A percentile compares a stretch with the other conserved stretches of the same genome.
Conservation (phyloP, 106 monocot genomes). For the Agapanthus africanus region DNA sequence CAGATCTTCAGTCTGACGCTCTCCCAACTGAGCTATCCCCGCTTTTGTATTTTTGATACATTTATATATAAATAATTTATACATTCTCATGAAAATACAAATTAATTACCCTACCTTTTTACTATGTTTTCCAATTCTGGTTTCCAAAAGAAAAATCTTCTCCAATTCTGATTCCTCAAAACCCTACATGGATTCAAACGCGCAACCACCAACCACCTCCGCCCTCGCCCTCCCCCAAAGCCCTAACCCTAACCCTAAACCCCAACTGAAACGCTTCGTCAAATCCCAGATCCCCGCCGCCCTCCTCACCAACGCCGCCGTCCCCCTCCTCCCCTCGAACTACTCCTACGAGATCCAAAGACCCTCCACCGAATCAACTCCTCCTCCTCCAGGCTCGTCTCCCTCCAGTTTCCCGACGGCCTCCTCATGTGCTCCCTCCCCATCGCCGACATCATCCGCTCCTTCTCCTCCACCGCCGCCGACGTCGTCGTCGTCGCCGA, state of each 20-base stretch:
- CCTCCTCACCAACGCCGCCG: conserved; percentile 69
- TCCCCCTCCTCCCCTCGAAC: conserved; percentile 72
- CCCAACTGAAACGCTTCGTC: conserved; percentile 70
- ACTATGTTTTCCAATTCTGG: too few species aligned
- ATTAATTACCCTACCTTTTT: too few species aligned
- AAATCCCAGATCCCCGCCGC: conserved; percentile 63
- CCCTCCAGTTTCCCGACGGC: conserved; percentile 93
- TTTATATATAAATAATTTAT: too few species aligned
- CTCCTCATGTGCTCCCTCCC: conserved; percentile 91
- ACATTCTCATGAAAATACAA: too few species aligned
- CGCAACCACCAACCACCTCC: too few species aligned
- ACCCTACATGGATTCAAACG: too few species aligned
- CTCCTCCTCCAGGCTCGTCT: conserved; percentile 46
- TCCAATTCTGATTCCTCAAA: too few species aligned
- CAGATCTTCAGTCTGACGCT: conserved; percentile 99
- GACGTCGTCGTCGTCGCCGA: conserved; percentile 80
- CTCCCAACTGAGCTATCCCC: conserved; percentile 99
- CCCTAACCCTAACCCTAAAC: too few species aligned
- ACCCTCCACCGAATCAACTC: conserved; percentile 73
- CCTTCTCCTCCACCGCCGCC: conserved; percentile 28
- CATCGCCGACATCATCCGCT: conserved; percentile 71
- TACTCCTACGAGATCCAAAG: conserved; percentile 98
- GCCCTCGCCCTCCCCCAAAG: too few species aligned
- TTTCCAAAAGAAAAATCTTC: too few species aligned
- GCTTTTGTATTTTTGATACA: too few species aligned